Conservation (phyloP, 768 basidiomycete genomes). For the Holtermannia corniformis region DNA sequence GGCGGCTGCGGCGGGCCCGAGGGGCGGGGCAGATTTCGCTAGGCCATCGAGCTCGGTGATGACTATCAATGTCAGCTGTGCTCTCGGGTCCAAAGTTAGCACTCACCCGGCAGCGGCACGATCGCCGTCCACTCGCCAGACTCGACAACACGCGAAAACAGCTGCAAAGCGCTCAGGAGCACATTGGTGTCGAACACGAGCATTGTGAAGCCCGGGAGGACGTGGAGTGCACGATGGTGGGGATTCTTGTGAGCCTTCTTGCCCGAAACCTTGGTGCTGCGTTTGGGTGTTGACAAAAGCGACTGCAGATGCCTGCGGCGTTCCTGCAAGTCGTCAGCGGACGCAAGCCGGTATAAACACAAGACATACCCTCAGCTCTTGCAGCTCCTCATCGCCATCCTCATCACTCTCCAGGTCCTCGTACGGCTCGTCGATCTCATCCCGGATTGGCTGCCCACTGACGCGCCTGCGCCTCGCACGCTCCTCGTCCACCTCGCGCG, state of each 20-base stretch:
- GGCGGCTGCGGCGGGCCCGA: conserved; percentile 63
- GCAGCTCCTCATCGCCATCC: conserved; percentile 22
- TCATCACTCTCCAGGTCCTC: conserved; percentile 11
- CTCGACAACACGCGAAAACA: conserved; percentile 67
- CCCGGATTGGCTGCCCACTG: conserved; percentile 55
- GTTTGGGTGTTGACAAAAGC: conserved; percentile 45
- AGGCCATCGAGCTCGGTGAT: conserved; percentile 97
- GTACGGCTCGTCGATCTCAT: conserved; percentile 57
- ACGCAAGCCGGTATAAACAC: conserved; percentile 9
- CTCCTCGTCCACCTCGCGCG: conserved; percentile 62
- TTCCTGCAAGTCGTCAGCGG: conserved; percentile 46
- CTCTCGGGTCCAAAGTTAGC: not conserved
- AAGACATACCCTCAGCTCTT: conserved; percentile 7
- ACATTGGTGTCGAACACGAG: conserved; percentile 95
- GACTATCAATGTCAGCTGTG: conserved; percentile 44
- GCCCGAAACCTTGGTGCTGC: conserved; percentile 30
- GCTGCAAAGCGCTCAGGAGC: conserved; percentile 67
- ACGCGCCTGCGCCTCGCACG: conserved; percentile 60
- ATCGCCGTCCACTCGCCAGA: conserved; percentile 75
- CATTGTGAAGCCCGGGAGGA: conserved; percentile 75
- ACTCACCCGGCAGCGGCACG: conserved; percentile 63
- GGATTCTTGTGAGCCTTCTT: conserved; percentile 36
- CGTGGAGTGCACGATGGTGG: conserved; percentile 44
- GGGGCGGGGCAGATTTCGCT: conserved; percentile 49
- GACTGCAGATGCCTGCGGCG: conserved; percentile 64